Evolutionary conservation across 2,329 filamentous ascomycete genomes (phyloP), one percentile per base, ranked within the genome.

Genomic region (Pseudogymnoascus sp.): DNA sequence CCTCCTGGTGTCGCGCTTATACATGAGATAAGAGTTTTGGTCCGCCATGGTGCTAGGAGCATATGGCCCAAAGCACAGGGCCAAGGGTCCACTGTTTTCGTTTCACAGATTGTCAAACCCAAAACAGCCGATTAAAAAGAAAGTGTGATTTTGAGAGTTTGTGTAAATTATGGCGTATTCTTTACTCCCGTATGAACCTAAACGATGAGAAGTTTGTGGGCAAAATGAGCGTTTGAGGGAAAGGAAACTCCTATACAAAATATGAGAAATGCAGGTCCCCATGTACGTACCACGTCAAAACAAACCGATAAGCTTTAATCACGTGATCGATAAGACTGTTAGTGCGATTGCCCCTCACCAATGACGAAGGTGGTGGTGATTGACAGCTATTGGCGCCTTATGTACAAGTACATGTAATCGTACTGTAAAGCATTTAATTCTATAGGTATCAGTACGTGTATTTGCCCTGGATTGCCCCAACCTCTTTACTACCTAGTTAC

Each of bases 1-100:
- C 11, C 71, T 66, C 47, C 67, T 73, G 0, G 71, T 75, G 44
- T 78, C 73, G 33, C 67, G 71, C 61, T 77, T 79, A 66, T 77
- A 79, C 5, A 60, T 60, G 17, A 74, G 63, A 29, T 77, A 78
- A 0, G 66, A 59, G 41, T 74, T 75, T 1, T 67, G 68, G 39
- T 62, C 61, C 31, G 63, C 62, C 64, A 66, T 66, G 17, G 21
- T 24, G 24, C 39, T 15, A 11, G 17, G 21, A 41, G 3, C 39
- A 41, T 41, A 41, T 21, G 21, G 21, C 2, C 21, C 21, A 21
- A 21, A 21, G 21, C 21, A 21, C 21, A 21, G 21, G 21, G 21
- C 21, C 21, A 3, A 21, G 21, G 21, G 2, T 21, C 11, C 2
- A n/a, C 21, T 26, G 40, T 26, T 26, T 26, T 13, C 10, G 24